These are phyloP conservation scores for Neofusicoccum sp. DNA, from an alignment of 2,329 filamentous ascomycete genomes.

Conservation along the genomic window DNA sequence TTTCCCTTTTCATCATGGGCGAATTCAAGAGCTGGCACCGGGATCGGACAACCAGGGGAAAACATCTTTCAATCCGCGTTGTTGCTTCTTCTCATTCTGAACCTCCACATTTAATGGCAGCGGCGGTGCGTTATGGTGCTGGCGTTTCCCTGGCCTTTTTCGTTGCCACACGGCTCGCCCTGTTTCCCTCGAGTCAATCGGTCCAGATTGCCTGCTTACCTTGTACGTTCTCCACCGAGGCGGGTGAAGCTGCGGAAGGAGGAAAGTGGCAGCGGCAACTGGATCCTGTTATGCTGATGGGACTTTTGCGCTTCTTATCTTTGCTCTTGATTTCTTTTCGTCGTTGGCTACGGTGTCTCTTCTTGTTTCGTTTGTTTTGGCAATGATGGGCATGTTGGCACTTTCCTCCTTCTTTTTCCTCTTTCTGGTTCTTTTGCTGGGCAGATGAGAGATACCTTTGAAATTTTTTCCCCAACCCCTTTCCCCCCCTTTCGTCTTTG, in stretches of 20 bases:
- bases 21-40: background rate
- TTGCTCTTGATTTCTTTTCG: background rate
- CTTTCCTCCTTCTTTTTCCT: background rate
- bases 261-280: no score
- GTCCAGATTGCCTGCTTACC: background rate
- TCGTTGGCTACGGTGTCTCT: background rate
- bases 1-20: background rate
- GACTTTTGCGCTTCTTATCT: background rate
- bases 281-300: no score
- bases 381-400: slow-evolving; percentile 19
- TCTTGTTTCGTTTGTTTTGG: slow-evolving; percentile 7
- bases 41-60: background rate
- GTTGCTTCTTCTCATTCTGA: background rate
- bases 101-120: slow-evolving; percentile 1
- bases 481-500: background rate
- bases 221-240: no score
- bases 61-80: background rate
- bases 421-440: background rate
- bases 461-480: background rate
- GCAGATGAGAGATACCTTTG: slow-evolving; percentile 7
- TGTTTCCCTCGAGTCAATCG: background rate
- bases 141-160: background rate
- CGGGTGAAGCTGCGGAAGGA: no score
- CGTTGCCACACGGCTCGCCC: background rate
- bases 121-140: background rate